Base-by-base conservation (phyloP, 768 basidiomycete genomes). In the Fibroporia radiculosa region DNA sequence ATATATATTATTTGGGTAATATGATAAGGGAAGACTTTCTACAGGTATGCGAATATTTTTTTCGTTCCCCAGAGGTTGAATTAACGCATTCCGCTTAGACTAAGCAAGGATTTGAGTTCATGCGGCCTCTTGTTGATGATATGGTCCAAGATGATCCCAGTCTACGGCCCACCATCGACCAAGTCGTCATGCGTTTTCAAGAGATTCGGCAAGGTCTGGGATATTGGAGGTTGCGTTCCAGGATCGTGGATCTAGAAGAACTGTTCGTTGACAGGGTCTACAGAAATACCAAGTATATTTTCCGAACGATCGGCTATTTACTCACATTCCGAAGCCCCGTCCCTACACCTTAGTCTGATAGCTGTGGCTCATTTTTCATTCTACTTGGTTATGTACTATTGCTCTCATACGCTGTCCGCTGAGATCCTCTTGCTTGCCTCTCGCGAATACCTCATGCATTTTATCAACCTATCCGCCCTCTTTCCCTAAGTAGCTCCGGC, bases 71-170 rank as follows among this genome's bases (percentile, higher is more conserved):
- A 6, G 26, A 8, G 7, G 3, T 7, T 22, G 13, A 7, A 22
- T 4, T 29, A 3, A 45, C 29, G 13, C 8, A 19, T 26, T 7
- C 18, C 13, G 27, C 47, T 59, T 54, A 47, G 44, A 27, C 53
- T 50, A 20, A n/a, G n/a, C 19, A 32, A 3, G 59, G 60, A 1
- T 48, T 67, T 14, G 62, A 64, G 4, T 66, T 68, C 47, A 60
- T 67, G 50, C 12, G 26, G 10, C 48, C 48, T 1, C 55, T 69
- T 3, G 49, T 65, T 1, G 46, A 43, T 2, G 60, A 61, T 23
- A 69, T 69, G 67, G 51, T 58, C 0, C 51, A 62, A 31, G 50
- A 57, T 0, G 61, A 66, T 28, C 65, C 67, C 1, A 26, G 37
- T 3, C 56, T 58, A 23, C 59, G 67, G 2, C 67, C 66, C 1